phyloP scores from a whole-genome alignment of 805 yeast genomes.

The Sugiyamaella lignohabitans region DNA sequence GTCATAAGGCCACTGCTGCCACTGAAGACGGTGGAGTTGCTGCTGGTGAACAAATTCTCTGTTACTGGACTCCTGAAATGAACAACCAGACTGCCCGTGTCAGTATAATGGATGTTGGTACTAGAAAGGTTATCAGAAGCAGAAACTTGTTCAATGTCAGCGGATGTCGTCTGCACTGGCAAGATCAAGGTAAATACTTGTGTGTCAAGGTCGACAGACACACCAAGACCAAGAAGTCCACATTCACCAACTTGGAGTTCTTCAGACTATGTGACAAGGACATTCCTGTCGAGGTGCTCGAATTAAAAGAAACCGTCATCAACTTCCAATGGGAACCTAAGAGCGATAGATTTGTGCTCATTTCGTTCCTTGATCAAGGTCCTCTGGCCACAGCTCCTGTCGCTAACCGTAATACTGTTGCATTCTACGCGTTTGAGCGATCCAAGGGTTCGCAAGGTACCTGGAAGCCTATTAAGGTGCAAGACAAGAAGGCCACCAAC shows the following conservation, averaged over 20 bases:
- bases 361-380: constrained; percentile 49
- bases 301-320: constrained; percentile 79
- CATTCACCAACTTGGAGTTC: constrained; percentile 86
- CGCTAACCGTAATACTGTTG: constrained; percentile 45
- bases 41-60: constrained; percentile 56
- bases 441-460: constrained; percentile 42
- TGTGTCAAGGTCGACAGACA: constrained; percentile 96
- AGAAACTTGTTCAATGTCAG: constrained; percentile 92
- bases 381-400: constrained; percentile 46
- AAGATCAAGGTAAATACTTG: constrained; percentile 70
- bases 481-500: constrained; percentile 61
- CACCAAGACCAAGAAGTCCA: constrained; percentile 88
- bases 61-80: constrained; percentile 96
- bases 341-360: constrained; percentile 77
- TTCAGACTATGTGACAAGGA: constrained; percentile 82
- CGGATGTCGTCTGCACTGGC: constrained; percentile 91
- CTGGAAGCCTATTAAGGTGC: constrained; percentile 55
- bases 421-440: constrained; percentile 80
- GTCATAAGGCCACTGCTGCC: constrained; percentile 42
- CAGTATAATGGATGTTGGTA: constrained; percentile 78
- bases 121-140: constrained; percentile 77
- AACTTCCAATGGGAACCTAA: constrained; percentile 96
- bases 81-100: constrained; percentile 93
- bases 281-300: constrained; percentile 91
- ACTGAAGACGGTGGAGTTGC: constrained; percentile 36